phyloP scores from a whole-genome alignment of 495 filamentous ascomycete species.

The Daldinia concentrica region DNA sequence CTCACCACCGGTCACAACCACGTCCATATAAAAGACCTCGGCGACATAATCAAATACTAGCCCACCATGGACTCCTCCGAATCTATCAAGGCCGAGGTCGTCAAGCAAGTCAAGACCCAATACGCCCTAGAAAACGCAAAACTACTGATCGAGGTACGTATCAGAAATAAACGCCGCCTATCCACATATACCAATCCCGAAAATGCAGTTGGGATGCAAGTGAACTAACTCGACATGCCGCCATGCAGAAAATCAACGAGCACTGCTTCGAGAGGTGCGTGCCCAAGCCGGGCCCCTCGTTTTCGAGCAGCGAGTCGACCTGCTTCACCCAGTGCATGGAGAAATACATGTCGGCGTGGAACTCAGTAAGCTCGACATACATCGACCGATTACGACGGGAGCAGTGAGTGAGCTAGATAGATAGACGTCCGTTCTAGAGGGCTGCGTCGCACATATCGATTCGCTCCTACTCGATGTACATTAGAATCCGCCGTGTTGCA shows the following conservation, averaged over 20 bases:
- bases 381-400: slow-evolving; percentile 76
- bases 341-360: slow-evolving; percentile 97
- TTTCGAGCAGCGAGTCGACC: slow-evolving; percentile 75
- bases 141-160: slow-evolving; percentile 74
- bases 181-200: not conserved
- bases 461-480: slow-evolving; percentile 17
- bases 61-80: slow-evolving; percentile 46
- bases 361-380: slow-evolving; percentile 80
- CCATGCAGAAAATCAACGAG: slow-evolving; percentile 86
- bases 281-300: slow-evolving; percentile 78
- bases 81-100: slow-evolving; percentile 68
- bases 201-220: not conserved
- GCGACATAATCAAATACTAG: not conserved
- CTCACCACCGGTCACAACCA: not conserved
- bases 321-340: slow-evolving; percentile 94
- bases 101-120: slow-evolving; percentile 79
- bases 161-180: not conserved
- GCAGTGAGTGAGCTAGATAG: no score
- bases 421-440: not conserved
- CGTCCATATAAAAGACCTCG: not conserved
- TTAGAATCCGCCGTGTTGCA: slow-evolving; percentile 8
- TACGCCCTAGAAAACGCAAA: slow-evolving; percentile 78
- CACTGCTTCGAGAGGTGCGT: slow-evolving; percentile 96
- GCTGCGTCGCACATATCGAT: not conserved
- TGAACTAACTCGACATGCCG: slow-evolving; percentile 6